Conservation (phyloP, 176 grass and related monocot genomes). For the Oropetium thomaeum region DNA sequence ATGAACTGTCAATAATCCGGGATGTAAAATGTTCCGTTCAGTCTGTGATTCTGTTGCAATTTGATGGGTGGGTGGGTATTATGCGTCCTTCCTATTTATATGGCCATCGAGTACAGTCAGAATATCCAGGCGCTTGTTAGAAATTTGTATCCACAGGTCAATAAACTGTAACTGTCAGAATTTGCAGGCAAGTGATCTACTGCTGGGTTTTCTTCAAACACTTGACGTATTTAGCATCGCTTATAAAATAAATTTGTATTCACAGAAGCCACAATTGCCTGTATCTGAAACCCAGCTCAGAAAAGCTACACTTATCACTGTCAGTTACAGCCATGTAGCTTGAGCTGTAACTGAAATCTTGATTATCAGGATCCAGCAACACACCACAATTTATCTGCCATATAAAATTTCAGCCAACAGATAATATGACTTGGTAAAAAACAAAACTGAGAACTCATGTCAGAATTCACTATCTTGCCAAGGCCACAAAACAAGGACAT, state of each 20-base stretch:
- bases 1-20: neutral
- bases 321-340: neutral
- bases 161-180: neutral
- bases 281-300: neutral
- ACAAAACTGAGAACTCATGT: neutral
- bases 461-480: slow-evolving; percentile 11
- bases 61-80: neutral
- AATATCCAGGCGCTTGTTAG: neutral
- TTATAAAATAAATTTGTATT: neutral
- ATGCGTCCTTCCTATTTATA: neutral
- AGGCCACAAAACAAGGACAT: neutral
- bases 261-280: neutral
- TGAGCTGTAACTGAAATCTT: neutral
- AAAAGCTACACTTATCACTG: neutral
- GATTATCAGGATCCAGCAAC: neutral
- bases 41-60: slow-evolving; percentile 27
- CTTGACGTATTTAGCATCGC: neutral
- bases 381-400: neutral
- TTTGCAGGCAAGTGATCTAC: neutral
- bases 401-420: slow-evolving; percentile 8
- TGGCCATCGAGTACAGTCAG: neutral
- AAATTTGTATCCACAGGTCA: slow-evolving; percentile 6
- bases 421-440: neutral
- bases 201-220: neutral
- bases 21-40: slow-evolving; percentile 17